Percentiles rank a stretch among this genome's conserved stretches.
These are phyloP conservation scores for Colletotrichum limetticola DNA, from an alignment of 2,329 filamentous ascomycete species.

Conservation along the genomic window DNA sequence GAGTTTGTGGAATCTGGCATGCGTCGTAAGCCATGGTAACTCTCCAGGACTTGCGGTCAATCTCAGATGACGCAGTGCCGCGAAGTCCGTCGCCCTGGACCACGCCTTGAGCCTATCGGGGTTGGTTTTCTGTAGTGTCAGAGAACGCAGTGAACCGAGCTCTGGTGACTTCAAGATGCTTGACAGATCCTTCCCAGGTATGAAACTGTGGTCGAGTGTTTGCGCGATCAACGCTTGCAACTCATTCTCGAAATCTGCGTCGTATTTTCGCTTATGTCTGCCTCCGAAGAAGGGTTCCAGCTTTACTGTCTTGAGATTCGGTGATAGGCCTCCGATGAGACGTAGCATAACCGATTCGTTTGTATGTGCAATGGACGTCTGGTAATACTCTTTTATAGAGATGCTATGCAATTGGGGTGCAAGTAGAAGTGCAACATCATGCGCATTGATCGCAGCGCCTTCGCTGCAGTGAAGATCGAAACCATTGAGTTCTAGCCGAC, in stretches of 20 bases:
- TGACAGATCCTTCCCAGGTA: not conserved
- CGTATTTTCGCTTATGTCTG: not conserved
- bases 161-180: not conserved
- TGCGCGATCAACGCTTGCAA: not conserved
- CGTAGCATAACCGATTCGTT: not conserved
- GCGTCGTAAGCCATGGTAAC: not conserved
- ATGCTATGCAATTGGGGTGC: conserved; percentile 1
- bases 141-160: not conserved
- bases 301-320: not conserved
- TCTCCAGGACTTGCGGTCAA: not conserved
- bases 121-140: not conserved
- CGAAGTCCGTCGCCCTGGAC: not conserved
- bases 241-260: not conserved
- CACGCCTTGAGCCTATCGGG: not conserved
- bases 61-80: conserved; percentile 5
- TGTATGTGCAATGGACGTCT: not conserved
- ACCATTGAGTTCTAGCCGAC: not conserved
- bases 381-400: conserved; percentile 13
- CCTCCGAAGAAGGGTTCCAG: conserved; percentile 2
- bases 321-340: conserved; percentile 3
- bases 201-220: not conserved
- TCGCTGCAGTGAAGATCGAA: not conserved
- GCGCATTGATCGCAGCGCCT: not conserved
- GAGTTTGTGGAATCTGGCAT: not conserved
- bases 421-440: not conserved